Evolutionary conservation across 257 asterid genomes (phyloP).

Genomic region (Cinchona pubescens): DNA sequence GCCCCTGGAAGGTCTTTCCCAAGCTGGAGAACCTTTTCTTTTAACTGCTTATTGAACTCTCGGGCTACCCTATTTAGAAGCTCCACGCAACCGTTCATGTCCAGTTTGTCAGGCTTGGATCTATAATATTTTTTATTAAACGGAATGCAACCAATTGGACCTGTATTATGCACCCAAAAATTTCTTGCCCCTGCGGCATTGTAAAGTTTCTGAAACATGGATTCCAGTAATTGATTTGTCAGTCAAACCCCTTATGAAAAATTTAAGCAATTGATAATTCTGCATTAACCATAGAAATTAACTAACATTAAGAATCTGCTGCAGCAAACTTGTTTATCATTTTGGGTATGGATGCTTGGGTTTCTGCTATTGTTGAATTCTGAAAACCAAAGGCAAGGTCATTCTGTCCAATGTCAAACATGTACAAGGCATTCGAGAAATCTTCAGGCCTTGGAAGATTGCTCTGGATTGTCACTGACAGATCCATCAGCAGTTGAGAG

Average conservation of each 20-base stretch:
- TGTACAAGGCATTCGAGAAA: slow-evolving; percentile 36
- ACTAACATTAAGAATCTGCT: slow-evolving; percentile 26
- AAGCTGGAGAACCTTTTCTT: slow-evolving; percentile 21
- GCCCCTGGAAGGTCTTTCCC: slow-evolving; percentile 25
- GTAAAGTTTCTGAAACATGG: slow-evolving; percentile 30
- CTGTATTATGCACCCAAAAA: slow-evolving; percentile 54
- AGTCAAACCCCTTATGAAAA: neutral
- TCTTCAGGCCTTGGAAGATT: slow-evolving; percentile 27
- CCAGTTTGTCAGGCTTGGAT: slow-evolving; percentile 30
- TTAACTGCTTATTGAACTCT: slow-evolving; percentile 40
- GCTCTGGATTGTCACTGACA: slow-evolving; percentile 7
- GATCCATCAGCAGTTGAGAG: neutral
- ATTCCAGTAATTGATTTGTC: neutral
- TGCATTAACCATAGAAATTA: no score
- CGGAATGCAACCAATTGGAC: slow-evolving; percentile 56
- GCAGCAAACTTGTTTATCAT: slow-evolving; percentile 26
- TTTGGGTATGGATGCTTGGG: slow-evolving; percentile 30
- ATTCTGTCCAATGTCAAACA: slow-evolving; percentile 50
- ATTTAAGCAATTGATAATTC: neutral
- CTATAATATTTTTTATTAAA: slow-evolving; percentile 23
- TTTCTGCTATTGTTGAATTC: slow-evolving; percentile 26
- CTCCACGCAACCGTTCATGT: slow-evolving; percentile 29
- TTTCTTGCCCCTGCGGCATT: slow-evolving; percentile 43
- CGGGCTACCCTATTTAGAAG: slow-evolving; percentile 42
- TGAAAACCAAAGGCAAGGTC: slow-evolving; percentile 37